phyloP scores from a whole-genome alignment of 192 early-diverging fungal genomes.

The Lobulomyces angularis region DNA sequence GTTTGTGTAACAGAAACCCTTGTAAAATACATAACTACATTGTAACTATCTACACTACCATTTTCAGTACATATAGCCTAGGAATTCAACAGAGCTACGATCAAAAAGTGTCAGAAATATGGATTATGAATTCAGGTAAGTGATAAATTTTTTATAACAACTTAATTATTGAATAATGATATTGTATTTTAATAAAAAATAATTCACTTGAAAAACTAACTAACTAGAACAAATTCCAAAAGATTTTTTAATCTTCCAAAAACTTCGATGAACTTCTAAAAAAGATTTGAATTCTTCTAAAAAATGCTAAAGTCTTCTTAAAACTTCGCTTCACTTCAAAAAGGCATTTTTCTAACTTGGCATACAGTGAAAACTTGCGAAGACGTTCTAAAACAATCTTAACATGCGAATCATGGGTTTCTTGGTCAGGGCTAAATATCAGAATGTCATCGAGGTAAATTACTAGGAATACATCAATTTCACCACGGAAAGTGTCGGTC shows the following conservation, averaged over 20 bases:
- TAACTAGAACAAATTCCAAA: not conserved
- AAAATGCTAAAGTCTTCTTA: no score
- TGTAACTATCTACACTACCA: no score
- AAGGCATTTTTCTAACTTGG: slow-evolving; percentile 26
- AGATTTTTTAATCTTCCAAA: no score
- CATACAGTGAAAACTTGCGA: slow-evolving; percentile 10
- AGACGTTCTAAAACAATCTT: slow-evolving; percentile 12
- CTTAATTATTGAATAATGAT: no score
- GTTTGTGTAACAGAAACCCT: no score
- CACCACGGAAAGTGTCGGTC: slow-evolving; percentile 25
- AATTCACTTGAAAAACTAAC: no score
- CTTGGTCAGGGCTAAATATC: slow-evolving; percentile 17
- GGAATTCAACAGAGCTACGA: not conserved
- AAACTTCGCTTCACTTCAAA: slow-evolving; percentile 5
- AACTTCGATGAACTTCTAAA: no score
- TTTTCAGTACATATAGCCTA: not conserved
- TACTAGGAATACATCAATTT: slow-evolving; percentile 5
- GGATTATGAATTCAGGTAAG: slow-evolving; percentile 13
- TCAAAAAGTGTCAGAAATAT: not conserved
- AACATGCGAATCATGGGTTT: slow-evolving; percentile 11
- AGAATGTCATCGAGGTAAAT: slow-evolving; percentile 33
- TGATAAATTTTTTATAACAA: no score
- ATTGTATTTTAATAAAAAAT: no score
- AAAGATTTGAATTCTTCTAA: no score
- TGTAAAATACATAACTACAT: no score